A percentile compares a stretch with the other conserved stretches of the same genome.
Conservation (phyloP, 257 asterid species). For the Ocimum tenuiflorum region DNA sequence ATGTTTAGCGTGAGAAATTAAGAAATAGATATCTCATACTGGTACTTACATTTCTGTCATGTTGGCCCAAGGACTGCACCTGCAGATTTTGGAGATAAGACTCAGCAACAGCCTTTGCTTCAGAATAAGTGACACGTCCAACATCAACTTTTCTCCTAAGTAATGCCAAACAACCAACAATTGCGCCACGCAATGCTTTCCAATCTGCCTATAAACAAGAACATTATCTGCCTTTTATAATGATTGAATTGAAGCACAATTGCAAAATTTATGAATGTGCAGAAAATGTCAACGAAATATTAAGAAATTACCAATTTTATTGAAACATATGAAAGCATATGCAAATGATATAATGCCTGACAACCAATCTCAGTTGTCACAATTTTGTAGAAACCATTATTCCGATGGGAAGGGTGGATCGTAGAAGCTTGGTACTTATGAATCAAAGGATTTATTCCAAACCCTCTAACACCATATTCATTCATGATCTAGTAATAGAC, state of each 20-base stretch:
- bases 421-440: not conserved
- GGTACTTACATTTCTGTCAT: constrained; percentile 69
- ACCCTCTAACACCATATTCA: too few species aligned
- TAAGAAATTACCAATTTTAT: not conserved
- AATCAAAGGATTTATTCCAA: not conserved
- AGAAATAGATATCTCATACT: not conserved
- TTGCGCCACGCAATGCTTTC: constrained; percentile 91
- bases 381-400: not conserved
- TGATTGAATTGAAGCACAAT: constrained; percentile 13
- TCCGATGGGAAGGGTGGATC: not conserved
- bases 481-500: too few species aligned
- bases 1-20: constrained; percentile 5
- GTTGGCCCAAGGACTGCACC: constrained; percentile 83
- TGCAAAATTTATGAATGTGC: not conserved
- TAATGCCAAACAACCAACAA: constrained; percentile 88
- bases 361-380: not conserved
- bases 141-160: constrained; percentile 61
- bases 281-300: not conserved
- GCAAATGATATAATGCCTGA: not conserved
- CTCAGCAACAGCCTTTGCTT: constrained; percentile 62
- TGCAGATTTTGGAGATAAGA: constrained; percentile 52
- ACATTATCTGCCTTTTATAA: constrained; percentile 27
- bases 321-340: not conserved
- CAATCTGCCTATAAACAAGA: constrained; percentile 70
- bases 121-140: constrained; percentile 47